Evolutionary conservation across 2,329 filamentous ascomycete genomes (phyloP), one percentile per base, ranked within the genome.

Genomic region (Aureobasidium sp.): DNA sequence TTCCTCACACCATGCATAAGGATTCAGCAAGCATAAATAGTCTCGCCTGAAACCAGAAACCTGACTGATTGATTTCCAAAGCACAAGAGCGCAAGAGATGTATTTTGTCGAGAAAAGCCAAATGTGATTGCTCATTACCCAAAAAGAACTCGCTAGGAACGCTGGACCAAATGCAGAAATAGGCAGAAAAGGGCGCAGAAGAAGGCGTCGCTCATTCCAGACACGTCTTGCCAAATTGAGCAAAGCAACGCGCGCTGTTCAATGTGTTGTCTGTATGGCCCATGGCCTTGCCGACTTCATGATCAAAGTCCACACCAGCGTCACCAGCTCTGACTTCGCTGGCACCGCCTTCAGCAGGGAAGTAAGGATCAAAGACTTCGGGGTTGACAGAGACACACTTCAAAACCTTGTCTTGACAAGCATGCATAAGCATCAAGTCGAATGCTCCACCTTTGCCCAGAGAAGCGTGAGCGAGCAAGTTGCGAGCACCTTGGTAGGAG

Each of bases 361-460:
- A 64, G 62, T 75, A 73, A 59, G 72, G 69, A 63, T 72, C 68
- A 61, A 75, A 71, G 29, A 75, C 57, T 51, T 75, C 72, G 10
- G 73, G 74, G 53, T 73, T 70, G 30, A 77, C 71, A 3, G 71
- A 69, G n/a, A 76, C 64, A 53, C 74, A 76, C n/a, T 65, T 67
- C 32, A 75, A 57, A 3, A 67, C 63, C 11, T 67, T 65, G 14
- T 66, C 62, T 14, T 67, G 65, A 62, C 74, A 77, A 7, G 67
- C 64, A 13, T 67, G 63, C 61, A 71, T 69, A 41, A 76, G 62
- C 11, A 67, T 66, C 25, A 76, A 67, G 48, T 76, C 74, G 60
- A 73, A 76, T 5, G 73, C 73, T 50, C 73, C 69, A 30, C 68
- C 68, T 27, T 66, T 66, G 3, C 68, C 71, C 16, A 65, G 66